Evolutionary conservation across 2,329 filamentous ascomycete genomes (phyloP).

Genomic region (Epichloe amarillans): DNA sequence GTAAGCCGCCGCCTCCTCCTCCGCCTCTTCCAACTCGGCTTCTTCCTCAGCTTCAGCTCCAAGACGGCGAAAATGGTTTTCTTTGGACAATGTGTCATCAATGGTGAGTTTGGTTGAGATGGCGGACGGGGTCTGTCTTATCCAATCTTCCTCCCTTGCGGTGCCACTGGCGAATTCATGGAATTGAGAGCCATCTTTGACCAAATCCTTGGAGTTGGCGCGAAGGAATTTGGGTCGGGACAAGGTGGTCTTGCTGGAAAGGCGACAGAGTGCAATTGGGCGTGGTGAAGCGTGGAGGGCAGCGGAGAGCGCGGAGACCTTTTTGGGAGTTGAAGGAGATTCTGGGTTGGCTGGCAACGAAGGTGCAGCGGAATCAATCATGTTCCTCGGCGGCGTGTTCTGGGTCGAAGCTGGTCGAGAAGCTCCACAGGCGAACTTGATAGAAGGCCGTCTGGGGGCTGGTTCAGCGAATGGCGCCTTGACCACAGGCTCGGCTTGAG

Average conservation of each 20-base stretch:
- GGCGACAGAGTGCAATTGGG: conserved; percentile 6
- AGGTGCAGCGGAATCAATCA: conserved; percentile 1
- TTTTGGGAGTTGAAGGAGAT: conserved; percentile 20
- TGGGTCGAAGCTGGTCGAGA: conserved; percentile 28
- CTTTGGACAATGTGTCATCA: conserved; percentile 77
- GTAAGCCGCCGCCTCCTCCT: conserved; percentile 28
- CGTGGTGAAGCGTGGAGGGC: conserved; percentile 13
- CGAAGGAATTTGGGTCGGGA: conserved; percentile 33
- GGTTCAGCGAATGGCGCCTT: conserved; percentile 23
- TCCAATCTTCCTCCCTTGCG: conserved; percentile 82
- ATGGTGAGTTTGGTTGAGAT: conserved; percentile 66
- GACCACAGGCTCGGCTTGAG: conserved; percentile 23
- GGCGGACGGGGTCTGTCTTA: conserved; percentile 51
- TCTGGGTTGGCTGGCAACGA: conserved; percentile 10
- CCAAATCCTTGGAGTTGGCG: conserved; percentile 35
- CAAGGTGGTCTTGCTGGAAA: conserved; percentile 12
- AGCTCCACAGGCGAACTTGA: conserved; percentile 64
- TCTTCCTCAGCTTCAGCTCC: conserved; percentile 88
- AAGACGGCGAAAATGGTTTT: conserved; percentile 74
- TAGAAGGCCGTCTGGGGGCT: conserved; percentile 43
- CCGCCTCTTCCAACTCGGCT: conserved; percentile 60
- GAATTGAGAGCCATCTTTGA: conserved; percentile 51
- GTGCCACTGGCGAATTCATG: conserved; percentile 85
- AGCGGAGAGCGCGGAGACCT: conserved; percentile 12
- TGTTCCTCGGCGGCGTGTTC: conserved; percentile 21